These are phyloP conservation scores for Ceratocystis cubensis DNA, from an alignment of 2,329 filamentous ascomycete genomes.

Conservation along the genomic window DNA sequence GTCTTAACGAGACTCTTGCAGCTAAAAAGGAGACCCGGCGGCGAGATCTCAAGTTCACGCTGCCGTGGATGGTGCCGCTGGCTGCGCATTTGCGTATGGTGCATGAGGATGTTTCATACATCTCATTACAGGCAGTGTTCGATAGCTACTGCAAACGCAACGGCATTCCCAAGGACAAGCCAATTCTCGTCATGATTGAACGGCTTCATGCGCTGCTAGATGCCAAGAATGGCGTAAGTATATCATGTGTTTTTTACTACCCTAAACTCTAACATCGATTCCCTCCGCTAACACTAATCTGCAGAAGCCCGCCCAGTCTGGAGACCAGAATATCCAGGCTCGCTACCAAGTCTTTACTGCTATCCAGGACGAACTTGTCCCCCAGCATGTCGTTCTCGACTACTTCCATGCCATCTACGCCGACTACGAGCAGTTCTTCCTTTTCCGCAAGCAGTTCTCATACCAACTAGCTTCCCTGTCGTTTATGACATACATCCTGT, in stretches of 20 bases:
- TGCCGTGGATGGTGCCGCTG: slow-evolving; percentile 89
- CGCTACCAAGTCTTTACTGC: slow-evolving; percentile 86
- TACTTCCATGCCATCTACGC: slow-evolving; percentile 85
- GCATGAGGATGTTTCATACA: slow-evolving; percentile 87
- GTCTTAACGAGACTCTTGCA: slow-evolving; percentile 82
- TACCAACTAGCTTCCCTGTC: slow-evolving; percentile 91
- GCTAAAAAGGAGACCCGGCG: slow-evolving; percentile 93
- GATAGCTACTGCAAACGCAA: slow-evolving; percentile 89
- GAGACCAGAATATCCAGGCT: slow-evolving; percentile 55
- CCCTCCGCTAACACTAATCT: not conserved
- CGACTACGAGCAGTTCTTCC: slow-evolving; percentile 88
- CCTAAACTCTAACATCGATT: too few species aligned
- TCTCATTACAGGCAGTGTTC: slow-evolving; percentile 86
- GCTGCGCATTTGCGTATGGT: slow-evolving; percentile 91
- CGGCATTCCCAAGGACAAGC: slow-evolving; percentile 85
- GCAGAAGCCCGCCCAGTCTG: slow-evolving; percentile 26
- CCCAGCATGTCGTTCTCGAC: slow-evolving; percentile 65
- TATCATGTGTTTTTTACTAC: not conserved
- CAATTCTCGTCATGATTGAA: slow-evolving; percentile 88
- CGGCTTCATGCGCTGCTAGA: slow-evolving; percentile 70
- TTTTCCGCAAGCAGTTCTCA: slow-evolving; percentile 93
- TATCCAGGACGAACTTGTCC: slow-evolving; percentile 88
- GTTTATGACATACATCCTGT: slow-evolving; percentile 97
- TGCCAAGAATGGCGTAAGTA: slow-evolving; percentile 47
- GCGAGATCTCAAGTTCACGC: slow-evolving; percentile 87